These are phyloP conservation scores for Uncinocarpus reesii DNA, from an alignment of 2,329 filamentous ascomycete genomes.

Conservation along the genomic window DNA sequence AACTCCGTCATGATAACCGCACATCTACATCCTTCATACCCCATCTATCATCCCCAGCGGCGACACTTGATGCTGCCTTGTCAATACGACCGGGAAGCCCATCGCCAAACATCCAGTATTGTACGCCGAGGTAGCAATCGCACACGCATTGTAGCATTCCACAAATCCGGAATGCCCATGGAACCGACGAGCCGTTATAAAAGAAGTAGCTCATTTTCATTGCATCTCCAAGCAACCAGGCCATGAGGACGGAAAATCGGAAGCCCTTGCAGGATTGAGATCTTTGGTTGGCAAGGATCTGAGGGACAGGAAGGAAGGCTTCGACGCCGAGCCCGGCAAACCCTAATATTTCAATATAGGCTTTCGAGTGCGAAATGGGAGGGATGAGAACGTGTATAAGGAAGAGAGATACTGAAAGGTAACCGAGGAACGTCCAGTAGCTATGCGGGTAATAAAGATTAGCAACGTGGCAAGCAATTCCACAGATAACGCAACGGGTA, in stretches of 20 bases:
- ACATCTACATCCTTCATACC: slow-evolving; percentile 17
- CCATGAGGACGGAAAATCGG: slow-evolving; percentile 38
- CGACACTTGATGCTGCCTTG: background rate
- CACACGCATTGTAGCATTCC: slow-evolving; percentile 42
- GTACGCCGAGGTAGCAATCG: slow-evolving; percentile 39
- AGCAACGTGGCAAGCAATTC: slow-evolving; percentile 9
- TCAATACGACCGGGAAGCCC: slow-evolving; percentile 2
- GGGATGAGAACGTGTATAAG: slow-evolving; percentile 46
- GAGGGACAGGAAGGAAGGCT: slow-evolving; percentile 39
- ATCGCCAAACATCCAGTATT: slow-evolving; percentile 38
- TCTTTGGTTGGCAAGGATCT: slow-evolving; percentile 40
- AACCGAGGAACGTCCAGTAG: slow-evolving; percentile 50
- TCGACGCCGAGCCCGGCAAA: slow-evolving; percentile 40
- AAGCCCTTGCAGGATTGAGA: slow-evolving; percentile 42
- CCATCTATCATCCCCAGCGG: slow-evolving; percentile 14
- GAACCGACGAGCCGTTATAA: slow-evolving; percentile 34
- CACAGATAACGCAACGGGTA: no score
- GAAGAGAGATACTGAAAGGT: slow-evolving; percentile 42
- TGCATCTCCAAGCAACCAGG: slow-evolving; percentile 41
- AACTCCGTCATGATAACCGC: slow-evolving; percentile 6
- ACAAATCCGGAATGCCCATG: slow-evolving; percentile 41
- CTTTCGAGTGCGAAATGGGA: slow-evolving; percentile 33
- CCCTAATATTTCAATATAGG: slow-evolving; percentile 38
- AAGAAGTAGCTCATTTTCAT: slow-evolving; percentile 46
- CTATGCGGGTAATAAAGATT: slow-evolving; percentile 18